These are phyloP conservation scores for Tilletia walkeri DNA, from an alignment of 1,284 basidiomycete genomes.

Conservation along the genomic window DNA sequence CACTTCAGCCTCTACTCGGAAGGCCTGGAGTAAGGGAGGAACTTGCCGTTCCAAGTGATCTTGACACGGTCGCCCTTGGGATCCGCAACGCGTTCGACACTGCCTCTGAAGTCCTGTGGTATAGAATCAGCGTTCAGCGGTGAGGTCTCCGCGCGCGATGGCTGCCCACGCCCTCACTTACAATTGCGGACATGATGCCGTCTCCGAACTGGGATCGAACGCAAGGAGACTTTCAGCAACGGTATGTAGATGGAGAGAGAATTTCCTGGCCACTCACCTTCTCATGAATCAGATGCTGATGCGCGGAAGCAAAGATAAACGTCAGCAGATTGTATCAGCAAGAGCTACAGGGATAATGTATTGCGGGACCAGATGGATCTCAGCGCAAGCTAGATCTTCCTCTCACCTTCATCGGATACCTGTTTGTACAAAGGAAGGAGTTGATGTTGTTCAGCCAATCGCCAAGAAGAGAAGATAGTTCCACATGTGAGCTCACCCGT, in stretches of 20 bases:
- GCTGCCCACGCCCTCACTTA: neutral
- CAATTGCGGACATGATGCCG: slow-evolving; percentile 49
- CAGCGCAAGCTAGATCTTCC: neutral
- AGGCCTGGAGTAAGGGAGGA: slow-evolving; percentile 15
- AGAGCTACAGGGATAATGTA: too few relatives aligned
- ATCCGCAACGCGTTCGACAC: slow-evolving; percentile 43
- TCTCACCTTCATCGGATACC: slow-evolving; percentile 14
- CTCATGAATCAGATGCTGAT: slow-evolving; percentile 50
- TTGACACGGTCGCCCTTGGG: slow-evolving; percentile 45
- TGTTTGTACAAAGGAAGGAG: neutral
- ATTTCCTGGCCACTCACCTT: slow-evolving; percentile 21
- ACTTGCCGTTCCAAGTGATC: slow-evolving; percentile 50
- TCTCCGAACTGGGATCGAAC: slow-evolving; percentile 29
- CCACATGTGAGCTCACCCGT: slow-evolving; percentile 27
- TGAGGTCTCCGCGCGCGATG: neutral
- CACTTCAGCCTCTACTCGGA: neutral
- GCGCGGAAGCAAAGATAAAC: slow-evolving; percentile 24
- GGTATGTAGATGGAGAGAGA: neutral
- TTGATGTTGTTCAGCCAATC: neutral
- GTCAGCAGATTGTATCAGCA: neutral
- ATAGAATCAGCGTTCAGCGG: too few relatives aligned
- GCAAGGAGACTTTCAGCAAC: neutral
- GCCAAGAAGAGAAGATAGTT: neutral
- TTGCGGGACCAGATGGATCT: neutral
- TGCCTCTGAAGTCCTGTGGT: slow-evolving; percentile 39